Evolutionary conservation across 352 stramenopile species (phyloP).

Genomic region (Globisporangium spinosum): DNA sequence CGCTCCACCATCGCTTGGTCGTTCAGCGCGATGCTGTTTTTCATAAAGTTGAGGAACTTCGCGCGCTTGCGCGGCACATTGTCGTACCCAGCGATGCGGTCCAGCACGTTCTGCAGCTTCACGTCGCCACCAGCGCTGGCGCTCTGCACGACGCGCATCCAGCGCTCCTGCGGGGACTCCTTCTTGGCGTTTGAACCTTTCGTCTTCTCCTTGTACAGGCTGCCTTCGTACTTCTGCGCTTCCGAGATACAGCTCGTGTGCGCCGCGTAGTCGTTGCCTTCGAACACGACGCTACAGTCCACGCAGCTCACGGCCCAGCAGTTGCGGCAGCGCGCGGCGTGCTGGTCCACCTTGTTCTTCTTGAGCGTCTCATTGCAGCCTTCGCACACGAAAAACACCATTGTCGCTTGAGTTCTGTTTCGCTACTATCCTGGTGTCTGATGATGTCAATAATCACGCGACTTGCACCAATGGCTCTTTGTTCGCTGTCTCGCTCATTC

Average conservation of each 20-base stretch:
- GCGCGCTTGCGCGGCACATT: constrained; percentile 93
- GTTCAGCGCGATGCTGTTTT: constrained; percentile 71
- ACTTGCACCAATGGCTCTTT: background rate
- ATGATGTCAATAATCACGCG: background rate
- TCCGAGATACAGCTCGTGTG: constrained; percentile 93
- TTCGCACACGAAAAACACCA: constrained; percentile 88
- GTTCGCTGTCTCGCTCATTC: background rate
- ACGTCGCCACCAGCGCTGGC: constrained; percentile 42
- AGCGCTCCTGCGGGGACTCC: constrained; percentile 86
- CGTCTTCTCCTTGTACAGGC: constrained; percentile 72
- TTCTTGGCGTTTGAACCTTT: constrained; percentile 64
- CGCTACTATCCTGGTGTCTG: background rate
- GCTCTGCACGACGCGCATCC: constrained; percentile 72
- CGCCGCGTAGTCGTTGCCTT: constrained; percentile 84
- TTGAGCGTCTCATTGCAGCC: constrained; percentile 92
- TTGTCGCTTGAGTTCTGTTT: constrained; percentile 15
- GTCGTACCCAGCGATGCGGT: constrained; percentile 71
- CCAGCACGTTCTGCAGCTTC: constrained; percentile 65
- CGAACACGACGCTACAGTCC: constrained; percentile 90
- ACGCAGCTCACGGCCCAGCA: constrained; percentile 93
- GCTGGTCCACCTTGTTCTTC: constrained; percentile 92
- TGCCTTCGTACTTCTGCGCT: constrained; percentile 92
- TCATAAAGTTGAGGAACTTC: constrained; percentile 93
- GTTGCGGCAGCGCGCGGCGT: constrained; percentile 78
- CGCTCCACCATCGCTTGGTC: constrained; percentile 50